Evolutionary conservation across 495 filamentous ascomycete species (phyloP).

Genomic region (Neurospora sp.): DNA sequence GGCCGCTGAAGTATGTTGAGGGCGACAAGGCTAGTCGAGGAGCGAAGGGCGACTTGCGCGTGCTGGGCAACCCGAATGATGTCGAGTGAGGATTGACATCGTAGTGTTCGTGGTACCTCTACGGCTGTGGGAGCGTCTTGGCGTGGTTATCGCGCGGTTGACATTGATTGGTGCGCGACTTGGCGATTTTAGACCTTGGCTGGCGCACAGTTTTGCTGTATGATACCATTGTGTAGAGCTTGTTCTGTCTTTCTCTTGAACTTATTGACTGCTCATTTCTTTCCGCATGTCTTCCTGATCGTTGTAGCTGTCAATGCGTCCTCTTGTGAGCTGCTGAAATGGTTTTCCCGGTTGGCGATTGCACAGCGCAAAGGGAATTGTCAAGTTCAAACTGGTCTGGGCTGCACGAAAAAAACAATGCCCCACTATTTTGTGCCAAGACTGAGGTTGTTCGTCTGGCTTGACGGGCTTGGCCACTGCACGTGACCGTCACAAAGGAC

Average conservation of each 20-base stretch:
- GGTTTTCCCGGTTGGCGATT: background rate
- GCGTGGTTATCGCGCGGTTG: background rate
- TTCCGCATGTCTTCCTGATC: background rate
- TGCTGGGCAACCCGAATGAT: conserved; percentile 24
- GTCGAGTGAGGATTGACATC: background rate
- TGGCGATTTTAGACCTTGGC: background rate
- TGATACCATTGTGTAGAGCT: background rate
- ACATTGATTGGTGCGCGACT: background rate
- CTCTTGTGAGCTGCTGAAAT: background rate
- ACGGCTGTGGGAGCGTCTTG: background rate
- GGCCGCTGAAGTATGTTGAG: conserved; percentile 49
- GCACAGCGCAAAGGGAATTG: background rate
- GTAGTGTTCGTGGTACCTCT: background rate
- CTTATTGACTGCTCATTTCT: background rate
- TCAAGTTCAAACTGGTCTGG: background rate
- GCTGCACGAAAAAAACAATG: background rate
- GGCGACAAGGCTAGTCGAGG: conserved; percentile 36
- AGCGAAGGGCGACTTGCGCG: conserved; percentile 51
- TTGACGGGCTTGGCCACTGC: background rate
- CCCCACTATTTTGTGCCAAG: background rate
- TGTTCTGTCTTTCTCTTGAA: background rate
- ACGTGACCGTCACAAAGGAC: conserved; percentile 21
- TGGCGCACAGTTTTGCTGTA: background rate
- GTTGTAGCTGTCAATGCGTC: background rate
- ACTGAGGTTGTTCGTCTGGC: background rate